Base-by-base conservation (phyloP, 129 eudicot genomes). In the Helianthus tuberosus region DNA sequence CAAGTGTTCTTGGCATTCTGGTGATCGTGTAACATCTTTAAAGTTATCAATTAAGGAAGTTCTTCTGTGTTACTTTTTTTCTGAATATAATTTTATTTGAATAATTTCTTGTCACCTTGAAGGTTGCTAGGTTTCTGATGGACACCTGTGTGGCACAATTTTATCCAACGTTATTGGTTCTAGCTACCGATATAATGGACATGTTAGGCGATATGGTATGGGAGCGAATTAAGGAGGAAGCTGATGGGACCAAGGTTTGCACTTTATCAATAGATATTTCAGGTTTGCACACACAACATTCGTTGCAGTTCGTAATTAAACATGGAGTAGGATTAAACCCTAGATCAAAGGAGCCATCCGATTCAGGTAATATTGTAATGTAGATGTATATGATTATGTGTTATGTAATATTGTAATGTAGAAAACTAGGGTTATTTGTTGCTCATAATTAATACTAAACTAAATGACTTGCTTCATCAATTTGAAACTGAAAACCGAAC, bases 151-250 rank as follows among this genome's bases (percentile, higher is more conserved):
- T 79, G 71, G 78, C 80, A 78, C 97, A 91, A 20, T 88, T 91
- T 83, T 91, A 91, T 79, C 97, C 97, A 47, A 89, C 87, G 1
- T 81, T 91, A 54, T 91, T 91, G 80, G 84, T 80, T 81, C 82
- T 91, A 69, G 93, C 90, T 71, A 89, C 93, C 53, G 97, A 89
- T 78, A 78, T 89, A 76, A 73, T 91, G 89, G 97, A 86, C 78
- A 83, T 84, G 92, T 83, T 91, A 65, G 97, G 97, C 58, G 93
- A 86, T 65, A 64, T 91, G 84, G 96, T 91, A 50, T 91, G 97
- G 97, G 86, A 75, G 60, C 88, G 96, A 51, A 86, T 91, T 63
- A 86, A 66, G 84, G 80, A 76, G 70, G 89, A 78, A 79, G 87
- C 96, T 81, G 87, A 84, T 67, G 93, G 91, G 74, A 68, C 77